Evolutionary conservation across 177 flowering plant species (phyloP).

Genomic region (Tripterygium wilfordii): DNA sequence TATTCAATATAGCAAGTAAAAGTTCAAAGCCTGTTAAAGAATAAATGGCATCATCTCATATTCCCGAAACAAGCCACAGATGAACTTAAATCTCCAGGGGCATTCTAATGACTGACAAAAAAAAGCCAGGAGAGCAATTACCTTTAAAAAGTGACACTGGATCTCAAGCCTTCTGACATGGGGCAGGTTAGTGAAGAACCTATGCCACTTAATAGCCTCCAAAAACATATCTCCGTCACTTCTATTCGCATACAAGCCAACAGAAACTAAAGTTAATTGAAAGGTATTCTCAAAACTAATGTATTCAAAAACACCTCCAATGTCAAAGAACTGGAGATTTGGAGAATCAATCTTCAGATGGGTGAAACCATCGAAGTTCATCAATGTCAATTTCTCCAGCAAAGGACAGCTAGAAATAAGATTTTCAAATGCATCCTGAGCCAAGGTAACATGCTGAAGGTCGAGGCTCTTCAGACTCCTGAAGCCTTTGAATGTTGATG

Average conservation of each 20-base stretch:
- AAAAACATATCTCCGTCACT: slow-evolving; percentile 12
- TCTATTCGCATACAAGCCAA: slow-evolving; percentile 36
- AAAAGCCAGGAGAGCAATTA: no score
- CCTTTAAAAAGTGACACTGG: slow-evolving; percentile 51
- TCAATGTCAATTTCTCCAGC: slow-evolving; percentile 12
- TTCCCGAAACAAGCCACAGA: no score
- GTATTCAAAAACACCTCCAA: slow-evolving; percentile 48
- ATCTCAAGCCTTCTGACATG: slow-evolving; percentile 46
- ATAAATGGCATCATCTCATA: no score
- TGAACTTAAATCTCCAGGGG: no score
- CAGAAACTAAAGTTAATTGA: slow-evolving; percentile 31
- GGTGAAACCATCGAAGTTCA: slow-evolving; percentile 2
- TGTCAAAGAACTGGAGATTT: slow-evolving; percentile 32
- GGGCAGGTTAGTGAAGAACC: slow-evolving; percentile 40
- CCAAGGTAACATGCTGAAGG: slow-evolving; percentile 1
- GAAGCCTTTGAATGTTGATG: slow-evolving; percentile 6
- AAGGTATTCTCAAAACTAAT: slow-evolving; percentile 29
- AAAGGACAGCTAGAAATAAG: slow-evolving; percentile 6
- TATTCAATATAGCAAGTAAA: no score
- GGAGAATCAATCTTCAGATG: slow-evolving; percentile 3
- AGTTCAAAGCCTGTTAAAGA: no score
- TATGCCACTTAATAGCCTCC: slow-evolving; percentile 33
- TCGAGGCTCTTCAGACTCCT: slow-evolving; percentile 6
- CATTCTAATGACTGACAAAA: no score
- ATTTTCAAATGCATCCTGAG: background rate